Conservation (phyloP, 2,329 filamentous ascomycete species). For the Herpotrichia juniperi region DNA sequence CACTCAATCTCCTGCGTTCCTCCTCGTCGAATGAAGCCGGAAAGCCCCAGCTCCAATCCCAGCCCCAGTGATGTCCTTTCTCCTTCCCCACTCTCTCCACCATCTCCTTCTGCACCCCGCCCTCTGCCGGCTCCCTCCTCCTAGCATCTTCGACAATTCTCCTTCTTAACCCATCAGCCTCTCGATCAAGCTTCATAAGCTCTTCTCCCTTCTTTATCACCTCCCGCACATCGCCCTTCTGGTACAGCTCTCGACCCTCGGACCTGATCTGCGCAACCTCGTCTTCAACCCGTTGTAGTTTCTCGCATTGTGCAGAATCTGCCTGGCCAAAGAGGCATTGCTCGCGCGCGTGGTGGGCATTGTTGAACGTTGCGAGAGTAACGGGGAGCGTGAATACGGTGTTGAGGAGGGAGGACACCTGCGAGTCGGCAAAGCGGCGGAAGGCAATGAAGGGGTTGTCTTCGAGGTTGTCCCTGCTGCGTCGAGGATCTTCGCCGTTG, state of each 20-base stretch:
- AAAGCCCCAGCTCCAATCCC: conserved; percentile 43
- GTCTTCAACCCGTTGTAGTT: conserved; percentile 29
- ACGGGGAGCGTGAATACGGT: conserved; percentile 53
- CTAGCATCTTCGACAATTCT: conserved; percentile 24
- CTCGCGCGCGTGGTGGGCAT: conserved; percentile 35
- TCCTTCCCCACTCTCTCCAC: conserved; percentile 35
- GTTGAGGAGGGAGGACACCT: conserved; percentile 61
- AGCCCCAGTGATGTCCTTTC: conserved; percentile 42
- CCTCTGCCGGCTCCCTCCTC: not conserved
- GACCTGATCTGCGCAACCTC: conserved; percentile 25
- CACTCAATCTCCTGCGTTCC: not conserved
- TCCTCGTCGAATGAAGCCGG: conserved; percentile 33
- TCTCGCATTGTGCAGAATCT: conserved; percentile 31
- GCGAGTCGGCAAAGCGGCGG: conserved; percentile 65
- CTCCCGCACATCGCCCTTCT: conserved; percentile 31
- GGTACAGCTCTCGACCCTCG: conserved; percentile 32
- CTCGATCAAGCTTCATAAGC: conserved; percentile 29
- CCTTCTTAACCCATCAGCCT: conserved; percentile 32
- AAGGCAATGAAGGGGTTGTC: conserved; percentile 65
- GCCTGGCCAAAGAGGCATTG: conserved; percentile 41
- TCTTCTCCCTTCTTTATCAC: conserved; percentile 41
- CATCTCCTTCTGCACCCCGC: conserved; percentile 19
- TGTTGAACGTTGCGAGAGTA: conserved; percentile 37
- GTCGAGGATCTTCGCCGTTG: conserved; percentile 23
- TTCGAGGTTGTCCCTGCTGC: conserved; percentile 24